Evolutionary conservation across 2,329 filamentous ascomycete species (phyloP).

Genomic region (Exserohilum rostratum): DNA sequence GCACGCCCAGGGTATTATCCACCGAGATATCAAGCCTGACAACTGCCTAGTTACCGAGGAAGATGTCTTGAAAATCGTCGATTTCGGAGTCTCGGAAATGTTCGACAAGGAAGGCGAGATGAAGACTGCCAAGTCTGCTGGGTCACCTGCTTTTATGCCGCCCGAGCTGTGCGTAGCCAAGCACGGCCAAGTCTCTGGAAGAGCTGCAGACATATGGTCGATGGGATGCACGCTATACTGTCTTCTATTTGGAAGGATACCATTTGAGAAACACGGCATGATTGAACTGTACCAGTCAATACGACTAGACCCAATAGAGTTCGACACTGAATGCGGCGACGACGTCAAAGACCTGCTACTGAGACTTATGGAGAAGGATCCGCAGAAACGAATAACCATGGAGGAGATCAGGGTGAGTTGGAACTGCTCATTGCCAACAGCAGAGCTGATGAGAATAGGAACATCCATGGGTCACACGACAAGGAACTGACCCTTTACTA

Average conservation of each 20-base stretch:
- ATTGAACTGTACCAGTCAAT: conserved; percentile 92
- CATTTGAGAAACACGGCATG: conserved; percentile 79
- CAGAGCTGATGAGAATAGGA: conserved; percentile 60
- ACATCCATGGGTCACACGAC: conserved; percentile 90
- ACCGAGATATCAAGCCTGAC: conserved; percentile 97
- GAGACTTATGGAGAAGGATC: conserved; percentile 82
- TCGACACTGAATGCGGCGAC: conserved; percentile 68
- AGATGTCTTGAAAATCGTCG: conserved; percentile 93
- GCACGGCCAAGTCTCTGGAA: conserved; percentile 86
- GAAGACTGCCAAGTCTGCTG: conserved; percentile 90
- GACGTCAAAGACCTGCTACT: conserved; percentile 76
- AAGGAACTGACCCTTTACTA: conserved; percentile 77
- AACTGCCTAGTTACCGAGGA: conserved; percentile 90
- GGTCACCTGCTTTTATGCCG: conserved; percentile 91
- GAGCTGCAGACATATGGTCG: conserved; percentile 94
- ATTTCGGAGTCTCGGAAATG: conserved; percentile 99
- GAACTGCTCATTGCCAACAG: not conserved
- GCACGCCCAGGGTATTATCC: conserved; percentile 91
- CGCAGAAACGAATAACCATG: conserved; percentile 82
- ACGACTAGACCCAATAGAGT: conserved; percentile 67
- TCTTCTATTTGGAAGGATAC: conserved; percentile 84
- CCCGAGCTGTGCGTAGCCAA: conserved; percentile 88
- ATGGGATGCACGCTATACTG: conserved; percentile 97
- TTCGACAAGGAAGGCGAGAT: conserved; percentile 88
- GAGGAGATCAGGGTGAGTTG: conserved; percentile 73